phyloP scores from a whole-genome alignment of 1,284 basidiomycete species.

The Pisolithus thermaeus region DNA sequence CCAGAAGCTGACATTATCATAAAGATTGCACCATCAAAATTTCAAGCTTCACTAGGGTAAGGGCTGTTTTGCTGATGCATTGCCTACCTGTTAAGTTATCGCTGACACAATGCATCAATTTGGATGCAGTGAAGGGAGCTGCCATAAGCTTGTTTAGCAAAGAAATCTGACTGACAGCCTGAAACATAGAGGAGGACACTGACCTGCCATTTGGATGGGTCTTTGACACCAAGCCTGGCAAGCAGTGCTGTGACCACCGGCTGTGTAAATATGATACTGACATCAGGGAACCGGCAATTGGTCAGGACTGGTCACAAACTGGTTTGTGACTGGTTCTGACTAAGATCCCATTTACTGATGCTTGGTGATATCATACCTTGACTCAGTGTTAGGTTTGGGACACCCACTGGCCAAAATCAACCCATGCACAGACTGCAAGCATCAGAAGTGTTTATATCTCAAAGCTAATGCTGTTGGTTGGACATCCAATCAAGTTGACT shows the following conservation, averaged over 20 bases:
- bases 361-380: slow-evolving; percentile 72
- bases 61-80: too few relatives aligned
- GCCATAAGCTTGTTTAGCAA: not conserved
- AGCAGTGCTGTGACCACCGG: slow-evolving; percentile 66
- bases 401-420: slow-evolving; percentile 75
- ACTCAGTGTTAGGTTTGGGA: slow-evolving; percentile 7
- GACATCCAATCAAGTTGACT: slow-evolving; percentile 75
- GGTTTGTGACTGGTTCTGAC: too few relatives aligned
- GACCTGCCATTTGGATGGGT: slow-evolving; percentile 62
- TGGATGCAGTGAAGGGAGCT: too few relatives aligned
- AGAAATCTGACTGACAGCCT: slow-evolving; percentile 51
- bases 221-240: slow-evolving; percentile 69
- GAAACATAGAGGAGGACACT: slow-evolving; percentile 70
- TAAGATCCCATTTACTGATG: too few relatives aligned
- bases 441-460: slow-evolving; percentile 66
- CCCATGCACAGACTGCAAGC: slow-evolving; percentile 65
- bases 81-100: slow-evolving; percentile 65
- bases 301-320: too few relatives aligned
- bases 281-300: too few relatives aligned
- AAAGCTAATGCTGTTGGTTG: slow-evolving; percentile 73
- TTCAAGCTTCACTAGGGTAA: too few relatives aligned
- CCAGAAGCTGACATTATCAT: too few relatives aligned
- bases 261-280: slow-evolving; percentile 69
- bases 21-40: too few relatives aligned
- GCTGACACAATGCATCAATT: too few relatives aligned